Percentiles rank a stretch among this genome's conserved stretches.
phyloP scores from a whole-genome alignment of 176 grass and related monocot genomes.

The Avena atlantica region DNA sequence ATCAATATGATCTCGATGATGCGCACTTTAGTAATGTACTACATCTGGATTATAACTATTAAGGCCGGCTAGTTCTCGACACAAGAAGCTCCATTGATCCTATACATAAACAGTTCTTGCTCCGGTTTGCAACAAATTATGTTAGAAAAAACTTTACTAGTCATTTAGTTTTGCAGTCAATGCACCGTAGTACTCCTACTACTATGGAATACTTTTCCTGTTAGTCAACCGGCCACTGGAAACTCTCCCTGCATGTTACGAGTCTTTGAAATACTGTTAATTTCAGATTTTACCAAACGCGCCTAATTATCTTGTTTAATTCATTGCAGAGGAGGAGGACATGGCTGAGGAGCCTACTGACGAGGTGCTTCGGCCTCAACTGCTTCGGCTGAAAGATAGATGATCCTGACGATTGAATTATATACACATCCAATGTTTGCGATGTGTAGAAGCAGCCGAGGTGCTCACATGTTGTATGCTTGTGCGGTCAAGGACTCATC shows the following conservation, averaged over 20 bases:
- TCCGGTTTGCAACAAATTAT: neutral
- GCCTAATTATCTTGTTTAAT: neutral
- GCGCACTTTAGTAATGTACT: neutral
- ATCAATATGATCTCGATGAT: no score
- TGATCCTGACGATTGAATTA: no score
- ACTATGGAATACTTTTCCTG: neutral
- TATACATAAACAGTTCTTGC: neutral
- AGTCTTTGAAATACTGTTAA: no score
- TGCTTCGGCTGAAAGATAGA: neutral
- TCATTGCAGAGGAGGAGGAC: slow-evolving; percentile 4
- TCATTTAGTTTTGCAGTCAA: neutral
- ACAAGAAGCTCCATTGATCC: neutral
- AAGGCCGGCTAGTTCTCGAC: no score
- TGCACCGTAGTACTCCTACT: neutral
- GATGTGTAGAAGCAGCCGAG: no score
- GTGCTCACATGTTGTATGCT: no score
- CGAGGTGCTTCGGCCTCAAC: neutral
- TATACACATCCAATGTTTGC: no score
- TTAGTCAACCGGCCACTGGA: neutral
- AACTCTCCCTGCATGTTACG: neutral
- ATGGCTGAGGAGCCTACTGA: neutral
- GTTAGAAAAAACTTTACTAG: no score
- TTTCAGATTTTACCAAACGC: neutral
- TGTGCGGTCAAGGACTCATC: no score
- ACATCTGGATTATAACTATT: no score